These are phyloP conservation scores for Lichtheimia ramosa DNA, from an alignment of 371 early-diverging fungal species.

Conservation along the genomic window DNA sequence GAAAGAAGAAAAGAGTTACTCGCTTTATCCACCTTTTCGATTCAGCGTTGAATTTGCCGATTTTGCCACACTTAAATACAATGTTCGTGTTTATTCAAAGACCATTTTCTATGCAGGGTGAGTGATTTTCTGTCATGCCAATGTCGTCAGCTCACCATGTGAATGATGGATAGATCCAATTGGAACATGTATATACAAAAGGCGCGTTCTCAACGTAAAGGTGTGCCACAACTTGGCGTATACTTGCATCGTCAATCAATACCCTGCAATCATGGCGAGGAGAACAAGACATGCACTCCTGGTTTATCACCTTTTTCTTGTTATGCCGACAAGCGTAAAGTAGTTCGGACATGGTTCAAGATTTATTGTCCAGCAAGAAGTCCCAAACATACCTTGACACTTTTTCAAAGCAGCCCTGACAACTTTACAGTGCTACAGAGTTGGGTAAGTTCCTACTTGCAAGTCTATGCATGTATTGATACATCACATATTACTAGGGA, in stretches of 20 bases:
- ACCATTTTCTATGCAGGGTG: conserved; percentile 61
- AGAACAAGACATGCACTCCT: conserved; percentile 4
- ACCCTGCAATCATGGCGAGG: conserved; percentile 18
- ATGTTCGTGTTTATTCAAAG: conserved; percentile 47
- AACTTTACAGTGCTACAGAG: conserved; percentile 50
- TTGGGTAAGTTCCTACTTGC: conserved; percentile 41
- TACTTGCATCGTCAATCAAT: conserved; percentile 57
- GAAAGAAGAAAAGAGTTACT: conserved; percentile 18
- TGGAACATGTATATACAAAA: conserved; percentile 66
- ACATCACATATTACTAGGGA: conserved; percentile 28
- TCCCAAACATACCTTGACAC: conserved; percentile 51
- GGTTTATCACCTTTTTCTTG: conserved; percentile 34
- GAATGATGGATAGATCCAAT: conserved; percentile 45
- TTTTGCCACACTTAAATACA: conserved; percentile 31
- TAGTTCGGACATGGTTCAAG: conserved; percentile 58
- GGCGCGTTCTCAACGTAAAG: conserved; percentile 39
- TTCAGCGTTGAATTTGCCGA: conserved; percentile 58
- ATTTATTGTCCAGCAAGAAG: conserved; percentile 51
- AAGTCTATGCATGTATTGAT: neutral
- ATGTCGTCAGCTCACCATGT: neutral
- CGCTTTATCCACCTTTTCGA: conserved; percentile 56
- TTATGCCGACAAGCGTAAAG: conserved; percentile 47
- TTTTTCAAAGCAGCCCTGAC: conserved; percentile 61
- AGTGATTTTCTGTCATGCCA: too few relatives aligned
- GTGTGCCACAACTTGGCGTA: conserved; percentile 44